Percentiles rank a stretch among this genome's conserved stretches.
Evolutionary conservation across 2,329 filamentous ascomycete genomes (phyloP).

Genomic region (Arachnopeziza araneosa): DNA sequence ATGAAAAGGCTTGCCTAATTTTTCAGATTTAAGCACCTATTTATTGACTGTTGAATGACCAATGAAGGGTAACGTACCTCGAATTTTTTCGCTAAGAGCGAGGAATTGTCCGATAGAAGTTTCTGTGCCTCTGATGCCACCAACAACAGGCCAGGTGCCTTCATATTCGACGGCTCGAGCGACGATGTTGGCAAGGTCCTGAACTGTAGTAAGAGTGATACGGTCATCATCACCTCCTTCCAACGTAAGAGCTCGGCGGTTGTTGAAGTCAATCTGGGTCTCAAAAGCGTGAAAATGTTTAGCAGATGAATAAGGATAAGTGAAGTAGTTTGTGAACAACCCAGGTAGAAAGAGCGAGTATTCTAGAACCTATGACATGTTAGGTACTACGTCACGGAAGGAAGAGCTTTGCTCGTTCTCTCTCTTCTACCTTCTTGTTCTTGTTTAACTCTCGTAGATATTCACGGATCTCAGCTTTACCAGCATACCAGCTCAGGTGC

Average conservation of each 20-base stretch:
- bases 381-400: background rate
- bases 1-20: slow-evolving; percentile 32
- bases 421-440: slow-evolving; percentile 16
- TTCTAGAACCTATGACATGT: slow-evolving; percentile 36
- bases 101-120: slow-evolving; percentile 29
- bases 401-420: background rate
- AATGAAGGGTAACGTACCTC: slow-evolving; percentile 29
- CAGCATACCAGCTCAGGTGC: slow-evolving; percentile 42
- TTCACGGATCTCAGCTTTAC: slow-evolving; percentile 43
- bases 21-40: background rate
- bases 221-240: slow-evolving; percentile 35
- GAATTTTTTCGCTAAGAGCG: slow-evolving; percentile 35
- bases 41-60: too few relatives aligned
- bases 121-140: slow-evolving; percentile 29
- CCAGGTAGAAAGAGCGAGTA: slow-evolving; percentile 46
- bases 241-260: slow-evolving; percentile 37
- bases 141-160: slow-evolving; percentile 30
- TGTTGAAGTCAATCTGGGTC: slow-evolving; percentile 28
- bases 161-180: slow-evolving; percentile 28
- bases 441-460: slow-evolving; percentile 49
- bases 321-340: slow-evolving; percentile 44
- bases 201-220: slow-evolving; percentile 40
- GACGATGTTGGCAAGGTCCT: slow-evolving; percentile 38
- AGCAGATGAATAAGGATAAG: slow-evolving; percentile 36
- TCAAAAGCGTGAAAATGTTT: slow-evolving; percentile 34